These are phyloP conservation scores for Boletus vermiculosoides DNA, from an alignment of 768 basidiomycete species.

Conservation along the genomic window DNA sequence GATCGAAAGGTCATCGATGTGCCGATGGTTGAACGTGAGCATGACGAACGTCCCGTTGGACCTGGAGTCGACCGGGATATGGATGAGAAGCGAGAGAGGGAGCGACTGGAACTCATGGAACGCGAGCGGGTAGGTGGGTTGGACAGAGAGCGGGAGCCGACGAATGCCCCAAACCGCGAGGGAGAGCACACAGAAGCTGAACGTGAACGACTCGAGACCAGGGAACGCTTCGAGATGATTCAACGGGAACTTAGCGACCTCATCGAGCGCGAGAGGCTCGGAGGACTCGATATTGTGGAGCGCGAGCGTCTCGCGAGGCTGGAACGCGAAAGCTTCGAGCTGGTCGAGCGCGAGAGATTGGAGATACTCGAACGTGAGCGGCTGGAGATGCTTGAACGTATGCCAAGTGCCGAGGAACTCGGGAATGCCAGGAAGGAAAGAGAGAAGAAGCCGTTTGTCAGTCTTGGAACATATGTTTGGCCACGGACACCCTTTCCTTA, in stretches of 20 bases:
- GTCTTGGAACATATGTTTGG: slow-evolving; percentile 31
- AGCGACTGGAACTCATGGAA: slow-evolving; percentile 25
- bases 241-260: slow-evolving; percentile 36
- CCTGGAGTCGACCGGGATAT: slow-evolving; percentile 22
- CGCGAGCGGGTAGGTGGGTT: slow-evolving; percentile 16
- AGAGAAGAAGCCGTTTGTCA: slow-evolving; percentile 30
- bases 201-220: slow-evolving; percentile 26
- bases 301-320: slow-evolving; percentile 29
- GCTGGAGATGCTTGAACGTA: slow-evolving; percentile 31
- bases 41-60: slow-evolving; percentile 22
- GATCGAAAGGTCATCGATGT: slow-evolving; percentile 19
- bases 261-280: slow-evolving; percentile 30
- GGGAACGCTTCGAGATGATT: slow-evolving; percentile 31
- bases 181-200: slow-evolving; percentile 24
- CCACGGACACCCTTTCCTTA: slow-evolving; percentile 34
- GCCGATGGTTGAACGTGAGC: slow-evolving; percentile 18
- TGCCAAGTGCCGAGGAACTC: slow-evolving; percentile 34
- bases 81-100: slow-evolving; percentile 29
- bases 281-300: slow-evolving; percentile 27
- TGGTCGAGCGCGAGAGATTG: slow-evolving; percentile 30
- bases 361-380: slow-evolving; percentile 34
- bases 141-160: slow-evolving; percentile 21
- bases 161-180: slow-evolving; percentile 16
- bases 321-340: slow-evolving; percentile 31
- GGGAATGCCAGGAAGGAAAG: slow-evolving; percentile 31